Base-by-base conservation (phyloP, 169 alveolate species). In the Plasmodium gallinaceum region DNA sequence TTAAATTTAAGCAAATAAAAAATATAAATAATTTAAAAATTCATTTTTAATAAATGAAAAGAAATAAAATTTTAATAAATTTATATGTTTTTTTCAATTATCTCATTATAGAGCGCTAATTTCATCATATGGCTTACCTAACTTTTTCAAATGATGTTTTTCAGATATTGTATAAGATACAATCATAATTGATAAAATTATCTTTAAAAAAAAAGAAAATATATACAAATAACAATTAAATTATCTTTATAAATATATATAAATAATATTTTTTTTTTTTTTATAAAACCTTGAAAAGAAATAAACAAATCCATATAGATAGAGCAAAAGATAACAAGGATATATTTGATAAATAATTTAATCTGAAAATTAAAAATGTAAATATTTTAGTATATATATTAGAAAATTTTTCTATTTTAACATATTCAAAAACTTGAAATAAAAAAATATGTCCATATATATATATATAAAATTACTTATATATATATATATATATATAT, bases 41-140 rank as follows among this genome's bases (percentile, higher is more conserved):
- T 32, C 6, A 32, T 32, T 32, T 32, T 2, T 32, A 32, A 32
- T 32, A 32, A 32, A 2, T 32, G 4, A 32, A 32, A 4, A 32
- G 4, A 32, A 32, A 32, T 32, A 32, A 1, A 32, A 32, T 32
- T 32, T 32, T 2, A 32, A 32, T 32, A 32, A 2, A 32, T 32
- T 32, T 2, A 32, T 2, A 32, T 2, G 39, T 32, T 32, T 32
- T 32, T 32, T 32, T 32, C 39, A 1, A 4, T 32, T 32, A 32
- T 32, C 39, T 4, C 57, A 52, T 80, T 74, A 80, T 46, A 80
- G 51, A 14, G 90, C 90, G 54, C 90, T 80, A 54, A 80, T 80
- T 57, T 80, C 90, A 65, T 80, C 90, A 80, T 80, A 80, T 68
- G 90, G 90, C 16, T 80, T 80, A 37, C 52, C 71, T 52, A 80